These are phyloP conservation scores for Phialophora tarda DNA, from an alignment of 2,329 filamentous ascomycete species.

Conservation along the genomic window DNA sequence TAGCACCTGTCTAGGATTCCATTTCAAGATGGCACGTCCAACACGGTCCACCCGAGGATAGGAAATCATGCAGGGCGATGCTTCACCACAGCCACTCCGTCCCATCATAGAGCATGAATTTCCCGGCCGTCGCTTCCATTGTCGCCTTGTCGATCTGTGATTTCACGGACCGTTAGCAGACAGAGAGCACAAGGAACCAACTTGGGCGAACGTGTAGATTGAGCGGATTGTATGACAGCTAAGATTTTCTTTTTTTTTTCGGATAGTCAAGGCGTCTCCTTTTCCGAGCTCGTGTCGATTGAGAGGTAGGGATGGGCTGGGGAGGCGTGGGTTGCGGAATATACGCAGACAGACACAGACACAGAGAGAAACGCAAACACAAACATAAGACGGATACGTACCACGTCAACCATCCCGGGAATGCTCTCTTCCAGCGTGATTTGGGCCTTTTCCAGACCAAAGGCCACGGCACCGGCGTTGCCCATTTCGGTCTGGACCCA, in stretches of 20 bases:
- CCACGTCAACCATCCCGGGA: conserved; percentile 33
- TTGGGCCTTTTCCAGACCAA: conserved; percentile 35
- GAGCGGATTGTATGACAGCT: conserved; percentile 5
- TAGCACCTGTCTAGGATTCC: not conserved
- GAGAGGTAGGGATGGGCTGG: not conserved
- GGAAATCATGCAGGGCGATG: no score
- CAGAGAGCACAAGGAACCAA: not conserved
- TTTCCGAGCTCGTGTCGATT: no score
- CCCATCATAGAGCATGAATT: conserved; percentile 32
- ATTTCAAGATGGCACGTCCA: not conserved
- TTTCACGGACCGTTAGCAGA: not conserved
- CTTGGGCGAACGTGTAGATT: not conserved
- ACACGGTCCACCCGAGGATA: no score
- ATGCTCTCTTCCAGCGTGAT: conserved; percentile 39
- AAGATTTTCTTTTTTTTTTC: no score
- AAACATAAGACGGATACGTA: conserved; percentile 15
- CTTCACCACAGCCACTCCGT: conserved; percentile 21
- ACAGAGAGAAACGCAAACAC: not conserved
- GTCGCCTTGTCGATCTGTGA: conserved; percentile 35
- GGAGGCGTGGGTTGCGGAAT: no score
- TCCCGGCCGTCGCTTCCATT: conserved; percentile 25
- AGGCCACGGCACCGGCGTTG: conserved; percentile 29
- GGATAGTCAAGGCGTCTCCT: no score
- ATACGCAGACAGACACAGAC: no score
- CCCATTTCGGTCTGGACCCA: conserved; percentile 40